phyloP scores from a whole-genome alignment of 805 yeast species.

The Yarrowia hollandica region DNA sequence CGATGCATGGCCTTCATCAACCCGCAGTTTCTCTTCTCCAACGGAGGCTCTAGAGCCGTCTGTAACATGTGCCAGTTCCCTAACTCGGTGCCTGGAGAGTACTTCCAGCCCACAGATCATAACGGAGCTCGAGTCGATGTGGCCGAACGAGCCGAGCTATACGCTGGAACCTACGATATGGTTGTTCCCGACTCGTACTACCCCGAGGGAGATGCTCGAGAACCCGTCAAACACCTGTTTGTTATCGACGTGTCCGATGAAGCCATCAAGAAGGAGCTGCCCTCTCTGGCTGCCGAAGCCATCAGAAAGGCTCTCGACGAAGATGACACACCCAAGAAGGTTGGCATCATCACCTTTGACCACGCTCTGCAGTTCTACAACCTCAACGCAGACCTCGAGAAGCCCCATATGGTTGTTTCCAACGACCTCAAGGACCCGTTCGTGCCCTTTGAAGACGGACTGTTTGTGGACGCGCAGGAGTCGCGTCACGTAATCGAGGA shows the following conservation, averaged over 20 bases:
- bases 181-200: slow-evolving; percentile 75
- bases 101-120: slow-evolving; percentile 60
- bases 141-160: slow-evolving; percentile 68
- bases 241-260: slow-evolving; percentile 67
- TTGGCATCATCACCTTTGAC: slow-evolving; percentile 78
- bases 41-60: slow-evolving; percentile 59
- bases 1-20: slow-evolving; percentile 91
- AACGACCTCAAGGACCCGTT: slow-evolving; percentile 76
- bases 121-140: slow-evolving; percentile 65
- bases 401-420: slow-evolving; percentile 59
- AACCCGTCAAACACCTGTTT: slow-evolving; percentile 67
- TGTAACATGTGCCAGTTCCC: slow-evolving; percentile 88
- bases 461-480: slow-evolving; percentile 77
- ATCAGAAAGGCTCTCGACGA: slow-evolving; percentile 56
- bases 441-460: slow-evolving; percentile 71
- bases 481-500: slow-evolving; percentile 63
- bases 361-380: slow-evolving; percentile 70
- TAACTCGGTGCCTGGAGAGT: slow-evolving; percentile 66
- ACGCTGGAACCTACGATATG: slow-evolving; percentile 81
- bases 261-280: slow-evolving; percentile 59
- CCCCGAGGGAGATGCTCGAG: slow-evolving; percentile 43
- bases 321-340: slow-evolving; percentile 46
- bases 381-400: slow-evolving; percentile 55
- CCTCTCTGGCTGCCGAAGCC: slow-evolving; percentile 66
- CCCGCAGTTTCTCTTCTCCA: slow-evolving; percentile 69